Percentiles rank a stretch among this genome's conserved stretches.
Conservation (phyloP, 2,329 filamentous ascomycete genomes). For the Fusarium dlaminii region DNA sequence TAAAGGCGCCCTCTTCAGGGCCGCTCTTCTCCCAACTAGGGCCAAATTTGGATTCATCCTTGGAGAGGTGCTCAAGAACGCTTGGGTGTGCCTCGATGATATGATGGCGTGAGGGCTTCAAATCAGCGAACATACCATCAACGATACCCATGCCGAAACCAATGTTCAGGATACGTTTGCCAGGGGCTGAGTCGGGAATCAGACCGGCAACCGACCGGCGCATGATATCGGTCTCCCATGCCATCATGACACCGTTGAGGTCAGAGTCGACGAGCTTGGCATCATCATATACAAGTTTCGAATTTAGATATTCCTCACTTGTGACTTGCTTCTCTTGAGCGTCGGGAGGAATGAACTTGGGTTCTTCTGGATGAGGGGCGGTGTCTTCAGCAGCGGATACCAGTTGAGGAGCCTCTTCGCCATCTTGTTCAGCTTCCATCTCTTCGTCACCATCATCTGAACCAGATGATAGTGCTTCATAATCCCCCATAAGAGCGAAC, state of each 20-base stretch:
- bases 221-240: conserved; percentile 92
- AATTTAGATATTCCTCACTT: conserved; percentile 74
- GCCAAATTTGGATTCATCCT: conserved; percentile 62
- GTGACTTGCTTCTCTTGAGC: conserved; percentile 61
- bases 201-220: conserved; percentile 76
- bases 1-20: conserved; percentile 73
- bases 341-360: conserved; percentile 49
- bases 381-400: conserved; percentile 43
- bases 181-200: conserved; percentile 56
- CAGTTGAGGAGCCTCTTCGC: conserved; percentile 48
- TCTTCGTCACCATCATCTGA: conserved; percentile 61
- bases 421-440: conserved; percentile 57
- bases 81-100: conserved; percentile 87
- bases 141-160: conserved; percentile 94
- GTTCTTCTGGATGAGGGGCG: conserved; percentile 45
- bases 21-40: conserved; percentile 62
- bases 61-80: conserved; percentile 72
- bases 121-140: conserved; percentile 77
- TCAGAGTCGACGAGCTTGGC: conserved; percentile 77
- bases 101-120: conserved; percentile 76
- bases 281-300: conserved; percentile 70
- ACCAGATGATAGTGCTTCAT: conserved; percentile 74
- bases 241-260: conserved; percentile 92
- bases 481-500: conserved; percentile 82
- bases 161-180: conserved; percentile 81